Conservation (phyloP, 345 rosid species). For the Camelina laxa region DNA sequence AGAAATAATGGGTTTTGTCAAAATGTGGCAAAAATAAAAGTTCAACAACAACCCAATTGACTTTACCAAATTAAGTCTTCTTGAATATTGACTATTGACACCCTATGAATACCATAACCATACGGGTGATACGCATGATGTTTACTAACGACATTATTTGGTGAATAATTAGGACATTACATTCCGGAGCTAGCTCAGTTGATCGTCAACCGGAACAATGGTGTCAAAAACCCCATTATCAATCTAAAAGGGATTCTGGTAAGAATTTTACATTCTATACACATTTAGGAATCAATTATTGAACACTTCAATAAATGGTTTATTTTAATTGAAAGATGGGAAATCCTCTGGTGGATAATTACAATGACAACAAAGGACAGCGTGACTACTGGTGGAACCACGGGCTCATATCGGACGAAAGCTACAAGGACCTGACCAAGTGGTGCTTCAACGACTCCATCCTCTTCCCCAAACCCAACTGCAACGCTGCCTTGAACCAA, state of each 20-base stretch:
- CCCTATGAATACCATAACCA: constrained; percentile 18
- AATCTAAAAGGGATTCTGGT: constrained; percentile 85
- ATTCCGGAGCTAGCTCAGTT: constrained; percentile 77
- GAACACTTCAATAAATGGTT: neutral
- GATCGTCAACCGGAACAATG: constrained; percentile 56
- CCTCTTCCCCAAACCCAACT: constrained; percentile 60
- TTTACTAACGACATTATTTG: neutral
- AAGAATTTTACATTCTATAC: constrained; percentile 3
- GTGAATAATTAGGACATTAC: constrained; percentile 63
- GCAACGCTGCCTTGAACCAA: constrained; percentile 46
- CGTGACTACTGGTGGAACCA: constrained; percentile 45
- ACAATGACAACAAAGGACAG: constrained; percentile 42
- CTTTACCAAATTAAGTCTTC: constrained; percentile 35
- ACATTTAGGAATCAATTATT: neutral
- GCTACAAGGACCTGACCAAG: constrained; percentile 39
- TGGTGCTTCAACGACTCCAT: constrained; percentile 45
- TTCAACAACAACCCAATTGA: constrained; percentile 36
- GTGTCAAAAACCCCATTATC: constrained; percentile 53
- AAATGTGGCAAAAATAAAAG: neutral
- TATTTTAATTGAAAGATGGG: constrained; percentile 26
- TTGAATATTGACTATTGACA: neutral
- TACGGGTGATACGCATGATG: constrained; percentile 11
- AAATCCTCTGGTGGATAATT: constrained; percentile 37
- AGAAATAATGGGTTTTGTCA: neutral
- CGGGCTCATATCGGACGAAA: constrained; percentile 40